Conservation (phyloP, 2,329 filamentous ascomycete genomes). For the Aschersonia sp. region DNA sequence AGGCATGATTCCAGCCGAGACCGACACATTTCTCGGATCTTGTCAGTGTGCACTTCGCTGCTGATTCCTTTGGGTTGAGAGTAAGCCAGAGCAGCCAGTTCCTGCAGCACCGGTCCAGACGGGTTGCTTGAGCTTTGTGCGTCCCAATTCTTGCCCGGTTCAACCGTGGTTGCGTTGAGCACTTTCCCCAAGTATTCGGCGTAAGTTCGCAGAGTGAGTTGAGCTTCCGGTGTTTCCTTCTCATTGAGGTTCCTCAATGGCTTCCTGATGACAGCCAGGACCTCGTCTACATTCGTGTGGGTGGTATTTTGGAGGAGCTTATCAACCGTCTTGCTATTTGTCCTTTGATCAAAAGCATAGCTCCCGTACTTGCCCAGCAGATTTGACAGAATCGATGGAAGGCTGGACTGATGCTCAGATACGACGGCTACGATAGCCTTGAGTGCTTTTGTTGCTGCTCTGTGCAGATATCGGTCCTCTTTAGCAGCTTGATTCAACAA, state of each 20-base stretch:
- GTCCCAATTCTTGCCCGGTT: constrained; percentile 11
- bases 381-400: constrained; percentile 46
- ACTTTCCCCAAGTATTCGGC: constrained; percentile 40
- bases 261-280: constrained; percentile 32
- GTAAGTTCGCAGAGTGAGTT: constrained; percentile 29
- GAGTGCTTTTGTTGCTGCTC: constrained; percentile 63
- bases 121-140: constrained; percentile 11
- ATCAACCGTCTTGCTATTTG: constrained; percentile 75
- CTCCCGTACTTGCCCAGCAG: constrained; percentile 58
- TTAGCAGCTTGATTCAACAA: constrained; percentile 72
- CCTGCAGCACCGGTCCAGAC: constrained; percentile 29
- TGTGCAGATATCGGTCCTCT: constrained; percentile 65
- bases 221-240: constrained; percentile 13
- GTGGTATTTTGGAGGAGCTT: constrained; percentile 51
- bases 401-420: constrained; percentile 42
- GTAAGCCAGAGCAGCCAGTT: constrained; percentile 42
- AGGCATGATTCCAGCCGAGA: constrained; percentile 43
- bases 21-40: constrained; percentile 38
- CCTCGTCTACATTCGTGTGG: constrained; percentile 36
- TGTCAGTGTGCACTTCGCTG: constrained; percentile 32
- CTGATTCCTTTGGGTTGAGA: constrained; percentile 26
- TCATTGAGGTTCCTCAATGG: constrained; percentile 20
- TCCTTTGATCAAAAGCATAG: constrained; percentile 73
- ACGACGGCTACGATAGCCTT: constrained; percentile 54
- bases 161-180: constrained; percentile 22